These are phyloP conservation scores for Pinus taeda DNA, from an alignment of 75 land plant species.

Conservation along the genomic window DNA sequence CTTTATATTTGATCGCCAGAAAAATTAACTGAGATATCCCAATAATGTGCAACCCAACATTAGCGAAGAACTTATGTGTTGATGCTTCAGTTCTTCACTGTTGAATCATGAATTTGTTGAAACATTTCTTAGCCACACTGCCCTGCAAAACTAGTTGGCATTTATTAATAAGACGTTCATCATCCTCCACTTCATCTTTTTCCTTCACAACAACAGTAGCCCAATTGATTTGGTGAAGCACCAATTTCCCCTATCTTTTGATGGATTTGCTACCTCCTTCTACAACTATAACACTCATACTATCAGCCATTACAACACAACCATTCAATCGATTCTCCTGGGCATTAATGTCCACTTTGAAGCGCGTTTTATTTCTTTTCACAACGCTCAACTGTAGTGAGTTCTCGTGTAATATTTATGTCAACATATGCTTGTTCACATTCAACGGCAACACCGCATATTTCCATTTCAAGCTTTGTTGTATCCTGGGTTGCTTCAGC, in stretches of 20 bases:
- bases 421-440: constrained; percentile 97
- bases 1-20: constrained; percentile 33
- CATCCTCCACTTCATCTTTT: constrained; percentile 53
- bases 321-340: constrained; percentile 88
- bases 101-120: constrained; percentile 72
- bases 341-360: constrained; percentile 95
- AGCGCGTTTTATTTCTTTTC: constrained; percentile 92
- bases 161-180: constrained; percentile 48
- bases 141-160: constrained; percentile 97
- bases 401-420: constrained; percentile 90
- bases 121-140: constrained; percentile 86
- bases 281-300: constrained; percentile 80
- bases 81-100: constrained; percentile 92
- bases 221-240: constrained; percentile 96
- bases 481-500: constrained; percentile 99
- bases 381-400: constrained; percentile 89
- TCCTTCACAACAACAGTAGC: constrained; percentile 58
- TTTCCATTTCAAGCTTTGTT: constrained; percentile 86
- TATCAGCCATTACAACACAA: constrained; percentile 79
- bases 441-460: constrained; percentile 93
- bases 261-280: constrained; percentile 92
- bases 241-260: constrained; percentile 84
- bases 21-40: constrained; percentile 84
- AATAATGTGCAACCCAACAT: constrained; percentile 92
- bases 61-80: constrained; percentile 73